Percentiles rank a stretch among this genome's conserved stretches.
These are phyloP conservation scores for Biscogniauxia marginata DNA, from an alignment of 2,329 filamentous ascomycete genomes.

Conservation along the genomic window DNA sequence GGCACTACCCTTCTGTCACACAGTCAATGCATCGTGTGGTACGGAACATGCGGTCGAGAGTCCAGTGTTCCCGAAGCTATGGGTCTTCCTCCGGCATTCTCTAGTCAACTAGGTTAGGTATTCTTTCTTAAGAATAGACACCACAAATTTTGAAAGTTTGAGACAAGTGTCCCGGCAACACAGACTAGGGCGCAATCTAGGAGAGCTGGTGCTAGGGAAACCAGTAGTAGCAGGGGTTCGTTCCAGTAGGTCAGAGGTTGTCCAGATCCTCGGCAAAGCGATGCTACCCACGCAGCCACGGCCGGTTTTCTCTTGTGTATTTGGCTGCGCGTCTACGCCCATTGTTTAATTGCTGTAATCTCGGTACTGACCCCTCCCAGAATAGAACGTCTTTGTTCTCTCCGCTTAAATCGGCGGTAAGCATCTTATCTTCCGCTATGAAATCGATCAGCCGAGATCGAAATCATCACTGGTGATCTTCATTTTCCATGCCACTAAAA, in stretches of 20 bases:
- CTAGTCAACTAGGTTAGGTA: too few species aligned
- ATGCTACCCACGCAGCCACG: not conserved
- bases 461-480: not conserved
- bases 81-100: too few species aligned
- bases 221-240: not conserved
- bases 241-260: not conserved
- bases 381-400: constrained; percentile 8
- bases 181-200: too few species aligned
- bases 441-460: not conserved
- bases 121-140: too few species aligned
- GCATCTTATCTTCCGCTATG: not conserved
- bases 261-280: not conserved
- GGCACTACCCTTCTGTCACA: not conserved
- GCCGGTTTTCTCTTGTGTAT: constrained; percentile 8
- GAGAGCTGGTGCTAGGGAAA: too few species aligned
- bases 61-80: too few species aligned
- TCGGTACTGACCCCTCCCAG: constrained; percentile 20
- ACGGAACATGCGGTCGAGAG: too few species aligned
- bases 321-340: constrained; percentile 17
- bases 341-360: constrained; percentile 29
- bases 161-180: too few species aligned
- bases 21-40: not conserved
- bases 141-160: too few species aligned
- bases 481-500: not conserved
- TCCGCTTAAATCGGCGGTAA: not conserved